phyloP scores from a whole-genome alignment of 169 alveolate genomes.

The Cystoisospora suis region DNA sequence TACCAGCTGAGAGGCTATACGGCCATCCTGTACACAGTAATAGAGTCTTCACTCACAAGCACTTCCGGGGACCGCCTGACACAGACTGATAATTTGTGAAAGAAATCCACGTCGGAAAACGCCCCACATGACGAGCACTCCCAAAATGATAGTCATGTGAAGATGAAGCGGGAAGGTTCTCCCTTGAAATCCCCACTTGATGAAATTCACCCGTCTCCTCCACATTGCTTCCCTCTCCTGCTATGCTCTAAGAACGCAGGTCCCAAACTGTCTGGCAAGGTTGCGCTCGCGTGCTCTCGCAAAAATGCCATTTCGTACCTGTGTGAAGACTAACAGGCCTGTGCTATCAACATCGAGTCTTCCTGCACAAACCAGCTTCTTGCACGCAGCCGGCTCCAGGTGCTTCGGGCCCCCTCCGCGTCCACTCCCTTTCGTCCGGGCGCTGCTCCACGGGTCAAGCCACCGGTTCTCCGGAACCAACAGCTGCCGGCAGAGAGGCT shows the following conservation, averaged over 20 bases:
- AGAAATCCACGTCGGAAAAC: not conserved
- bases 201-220: no score
- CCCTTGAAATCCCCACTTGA: no score
- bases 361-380: constrained; percentile 26
- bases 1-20: constrained; percentile 34
- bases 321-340: constrained; percentile 43
- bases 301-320: not conserved
- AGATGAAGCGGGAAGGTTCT: no score
- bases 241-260: no score
- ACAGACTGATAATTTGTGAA: not conserved
- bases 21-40: constrained; percentile 41
- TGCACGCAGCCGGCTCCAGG: not conserved
- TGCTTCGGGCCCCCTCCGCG: not conserved
- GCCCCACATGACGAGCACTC: not conserved
- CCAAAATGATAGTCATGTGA: no score
- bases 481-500: constrained; percentile 37
- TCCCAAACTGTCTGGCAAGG: no score
- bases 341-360: constrained; percentile 41
- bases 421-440: not conserved
- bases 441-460: not conserved
- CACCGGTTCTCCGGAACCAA: constrained; percentile 12
- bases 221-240: no score
- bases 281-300: no score
- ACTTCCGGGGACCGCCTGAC: not conserved
- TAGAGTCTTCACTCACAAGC: not conserved